phyloP scores from a whole-genome alignment of 2,329 filamentous ascomycete genomes.

The Colletotrichum simmondsii region DNA sequence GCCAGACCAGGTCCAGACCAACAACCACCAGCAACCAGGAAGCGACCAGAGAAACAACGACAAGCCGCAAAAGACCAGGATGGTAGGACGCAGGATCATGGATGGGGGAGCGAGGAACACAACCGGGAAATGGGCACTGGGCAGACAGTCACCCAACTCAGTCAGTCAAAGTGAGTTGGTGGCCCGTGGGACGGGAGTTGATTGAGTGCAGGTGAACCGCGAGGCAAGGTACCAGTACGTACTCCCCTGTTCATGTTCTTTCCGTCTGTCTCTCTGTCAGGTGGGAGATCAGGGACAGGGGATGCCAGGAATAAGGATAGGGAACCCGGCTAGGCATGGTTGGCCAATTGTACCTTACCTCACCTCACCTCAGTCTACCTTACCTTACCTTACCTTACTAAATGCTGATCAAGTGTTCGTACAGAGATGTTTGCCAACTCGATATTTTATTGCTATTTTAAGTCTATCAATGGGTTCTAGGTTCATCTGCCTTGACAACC shows the following conservation, averaged over 20 bases:
- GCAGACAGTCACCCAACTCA: neutral
- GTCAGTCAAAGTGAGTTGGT: neutral
- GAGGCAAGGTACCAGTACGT: conserved; percentile 2
- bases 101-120: conserved; percentile 6
- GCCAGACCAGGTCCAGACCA: neutral
- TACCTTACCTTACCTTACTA: no score
- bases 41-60: neutral
- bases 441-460: neutral
- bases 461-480: neutral
- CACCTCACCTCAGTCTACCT: no score
- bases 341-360: neutral
- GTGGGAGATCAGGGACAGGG: conserved; percentile 21
- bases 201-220: neutral
- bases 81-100: neutral
- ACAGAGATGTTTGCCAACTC: neutral
- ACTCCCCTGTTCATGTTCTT: neutral
- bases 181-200: conserved; percentile 13
- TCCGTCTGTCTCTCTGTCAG: conserved; percentile 24
- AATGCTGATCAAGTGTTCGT: no score
- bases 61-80: neutral
- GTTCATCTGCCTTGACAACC: neutral
- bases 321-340: neutral
- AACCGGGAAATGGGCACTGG: conserved; percentile 26
- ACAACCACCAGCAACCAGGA: neutral
- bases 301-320: neutral